A percentile compares a stretch with the other conserved stretches of the same genome.
Conservation (phyloP, 2,329 filamentous ascomycete genomes). For the Myriosclerotinia scirpicola region DNA sequence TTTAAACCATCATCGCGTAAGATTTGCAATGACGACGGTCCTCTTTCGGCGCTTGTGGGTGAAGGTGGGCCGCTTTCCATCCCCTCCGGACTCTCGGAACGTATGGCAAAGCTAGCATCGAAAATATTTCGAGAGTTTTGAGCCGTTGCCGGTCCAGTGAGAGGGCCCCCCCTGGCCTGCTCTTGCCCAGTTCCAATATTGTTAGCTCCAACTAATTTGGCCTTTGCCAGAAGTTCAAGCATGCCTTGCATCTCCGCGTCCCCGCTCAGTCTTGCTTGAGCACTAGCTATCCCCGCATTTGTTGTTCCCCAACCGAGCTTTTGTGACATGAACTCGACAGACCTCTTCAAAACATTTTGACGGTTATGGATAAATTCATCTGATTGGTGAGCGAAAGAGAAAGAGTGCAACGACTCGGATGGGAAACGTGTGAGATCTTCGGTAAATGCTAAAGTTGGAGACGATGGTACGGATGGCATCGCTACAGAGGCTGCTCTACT, state of each 20-base stretch:
- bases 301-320: conserved; percentile 74
- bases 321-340: conserved; percentile 90
- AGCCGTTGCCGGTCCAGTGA: conserved; percentile 76
- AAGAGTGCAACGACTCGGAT: conserved; percentile 93
- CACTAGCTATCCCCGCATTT: conserved; percentile 74
- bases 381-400: conserved; percentile 94
- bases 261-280: conserved; percentile 77
- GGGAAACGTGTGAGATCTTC: conserved; percentile 93
- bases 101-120: conserved; percentile 72
- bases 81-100: conserved; percentile 52
- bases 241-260: conserved; percentile 87
- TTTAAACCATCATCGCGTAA: conserved; percentile 27
- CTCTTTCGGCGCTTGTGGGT: conserved; percentile 31
- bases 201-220: conserved; percentile 72
- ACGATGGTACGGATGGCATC: conserved; percentile 57
- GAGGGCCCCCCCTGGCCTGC: conserved; percentile 54
- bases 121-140: conserved; percentile 74
- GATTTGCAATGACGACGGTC: conserved; percentile 20
- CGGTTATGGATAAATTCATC: conserved; percentile 89
- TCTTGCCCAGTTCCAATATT: conserved; percentile 53
- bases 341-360: conserved; percentile 89
- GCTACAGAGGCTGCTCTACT: conserved; percentile 42
- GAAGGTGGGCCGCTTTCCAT: conserved; percentile 36
- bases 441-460: conserved; percentile 68
- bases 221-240: conserved; percentile 81